Percentiles rank a stretch among this genome's conserved stretches.
These are phyloP conservation scores for Neoboletus brunneissimus DNA, from an alignment of 768 basidiomycete genomes.

Conservation along the genomic window DNA sequence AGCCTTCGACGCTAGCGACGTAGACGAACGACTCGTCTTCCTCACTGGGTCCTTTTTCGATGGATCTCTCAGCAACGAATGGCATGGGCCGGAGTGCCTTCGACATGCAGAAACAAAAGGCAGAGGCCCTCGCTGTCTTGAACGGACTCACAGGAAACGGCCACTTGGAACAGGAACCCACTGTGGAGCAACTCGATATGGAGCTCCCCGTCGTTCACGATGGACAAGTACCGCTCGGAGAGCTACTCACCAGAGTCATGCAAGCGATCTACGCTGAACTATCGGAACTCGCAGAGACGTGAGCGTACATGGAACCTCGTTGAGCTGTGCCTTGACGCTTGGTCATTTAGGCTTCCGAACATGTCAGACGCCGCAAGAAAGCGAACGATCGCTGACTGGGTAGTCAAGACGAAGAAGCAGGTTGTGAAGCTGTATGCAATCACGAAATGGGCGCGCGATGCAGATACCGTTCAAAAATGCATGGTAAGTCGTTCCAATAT, in stretches of 20 bases:
- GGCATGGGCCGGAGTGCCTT: conserved; percentile 15
- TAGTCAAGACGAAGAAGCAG: conserved; percentile 87
- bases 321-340: conserved; percentile 1
- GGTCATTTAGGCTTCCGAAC: conserved; percentile 58
- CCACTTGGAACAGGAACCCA: conserved; percentile 36
- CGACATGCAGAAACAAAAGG: conserved; percentile 31
- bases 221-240: conserved; percentile 70
- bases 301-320: conserved; percentile 26
- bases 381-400: conserved; percentile 81
- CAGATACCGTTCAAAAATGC: conserved; percentile 79
- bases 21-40: neutral
- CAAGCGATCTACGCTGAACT: conserved; percentile 83
- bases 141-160: conserved; percentile 34
- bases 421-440: conserved; percentile 87
- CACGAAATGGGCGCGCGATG: conserved; percentile 83
- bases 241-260: conserved; percentile 71
- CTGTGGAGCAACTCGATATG: conserved; percentile 58
- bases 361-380: conserved; percentile 82
- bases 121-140: conserved; percentile 27
- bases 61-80: conserved; percentile 18
- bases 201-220: conserved; percentile 74
- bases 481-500: conserved; percentile 49
- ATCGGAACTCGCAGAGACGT: conserved; percentile 85
- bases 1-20: conserved; percentile 6
- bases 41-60: neutral